Evolutionary conservation across 805 yeast genomes (phyloP), one percentile per base, ranked within the genome.

Genomic region (Candida suzukii): DNA sequence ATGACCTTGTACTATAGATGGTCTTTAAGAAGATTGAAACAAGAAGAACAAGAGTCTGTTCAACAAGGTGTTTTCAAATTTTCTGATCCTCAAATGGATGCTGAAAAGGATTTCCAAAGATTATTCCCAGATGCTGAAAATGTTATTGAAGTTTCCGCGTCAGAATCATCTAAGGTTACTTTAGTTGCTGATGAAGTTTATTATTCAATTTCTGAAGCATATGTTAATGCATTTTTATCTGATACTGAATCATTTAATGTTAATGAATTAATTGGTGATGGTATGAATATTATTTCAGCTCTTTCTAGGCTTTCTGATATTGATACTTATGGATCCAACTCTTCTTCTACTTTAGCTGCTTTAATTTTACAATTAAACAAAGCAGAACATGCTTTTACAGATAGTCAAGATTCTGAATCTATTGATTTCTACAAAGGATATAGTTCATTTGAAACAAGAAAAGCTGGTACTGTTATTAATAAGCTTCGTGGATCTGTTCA

Each of bases 101-200:
- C 75, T 3, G 96, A 88, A 47, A 78, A 73, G n/a, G 97, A 90
- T 41, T 88, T 90, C 64, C 74, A 66, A 51, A 55, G 54, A n/a
- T 57, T 90, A 63, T 91, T 91, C 71, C 97, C 97, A 0, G 96
- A 88, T 56, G 87, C 77, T 47, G 95, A 85, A 38, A 85, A 83
- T 10, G 73, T 77, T 4, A 56, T 78, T 39, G 74, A 72, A 22
- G 45, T 57, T 14, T 57, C 57, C 2, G 27, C 42, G 5, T 54
- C 58, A 18, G 63, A 47, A 5, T 48, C 30, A 2, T 30, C 41
- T 22, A 45, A 40, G 34, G 48, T 33, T 3, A 48, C 41, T 2
- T 41, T 34, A n/a, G 50, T 53, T n/a, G 54, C 74, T 30, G 78
- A 74, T 14, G 76, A 71, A 0, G 51, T 69, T 16, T 73, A 79